Conservation (phyloP, 164 flowering plant species). For the Vitis amurensis region DNA sequence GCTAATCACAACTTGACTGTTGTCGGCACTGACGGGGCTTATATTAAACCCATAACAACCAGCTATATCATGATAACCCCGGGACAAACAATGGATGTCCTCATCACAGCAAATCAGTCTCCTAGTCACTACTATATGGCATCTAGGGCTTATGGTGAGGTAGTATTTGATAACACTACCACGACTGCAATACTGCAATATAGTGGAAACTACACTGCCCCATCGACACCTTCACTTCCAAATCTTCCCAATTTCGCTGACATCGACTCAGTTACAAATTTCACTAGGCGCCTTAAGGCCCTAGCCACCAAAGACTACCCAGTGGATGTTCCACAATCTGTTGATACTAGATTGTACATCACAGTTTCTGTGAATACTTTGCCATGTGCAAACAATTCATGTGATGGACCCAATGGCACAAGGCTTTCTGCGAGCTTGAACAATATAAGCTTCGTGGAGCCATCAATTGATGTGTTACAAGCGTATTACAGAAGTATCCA, state of each 20-base stretch:
- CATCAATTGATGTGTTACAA: constrained; percentile 1
- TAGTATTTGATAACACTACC: no score
- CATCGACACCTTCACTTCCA: constrained; percentile 10
- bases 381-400: neutral
- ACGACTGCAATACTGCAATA: constrained; percentile 1
- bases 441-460: constrained; percentile 5
- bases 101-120: constrained; percentile 15
- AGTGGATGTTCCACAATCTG: neutral
- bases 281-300: constrained; percentile 13
- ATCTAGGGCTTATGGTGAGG: constrained; percentile 1
- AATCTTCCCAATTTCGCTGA: constrained; percentile 17
- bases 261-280: constrained; percentile 11
- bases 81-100: constrained; percentile 26
- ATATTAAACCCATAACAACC: constrained; percentile 17
- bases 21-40: constrained; percentile 16
- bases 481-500: constrained; percentile 6
- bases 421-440: constrained; percentile 11
- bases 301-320: constrained; percentile 17
- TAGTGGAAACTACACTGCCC: neutral
- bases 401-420: constrained; percentile 5
- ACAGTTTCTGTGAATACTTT: constrained; percentile 10
- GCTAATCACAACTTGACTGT: constrained; percentile 15
- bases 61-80: constrained; percentile 17
- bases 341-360: neutral
- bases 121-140: constrained; percentile 22